These are phyloP conservation scores for Globisporangium irregulare DNA, from an alignment of 352 stramenopile species.

Conservation along the genomic window DNA sequence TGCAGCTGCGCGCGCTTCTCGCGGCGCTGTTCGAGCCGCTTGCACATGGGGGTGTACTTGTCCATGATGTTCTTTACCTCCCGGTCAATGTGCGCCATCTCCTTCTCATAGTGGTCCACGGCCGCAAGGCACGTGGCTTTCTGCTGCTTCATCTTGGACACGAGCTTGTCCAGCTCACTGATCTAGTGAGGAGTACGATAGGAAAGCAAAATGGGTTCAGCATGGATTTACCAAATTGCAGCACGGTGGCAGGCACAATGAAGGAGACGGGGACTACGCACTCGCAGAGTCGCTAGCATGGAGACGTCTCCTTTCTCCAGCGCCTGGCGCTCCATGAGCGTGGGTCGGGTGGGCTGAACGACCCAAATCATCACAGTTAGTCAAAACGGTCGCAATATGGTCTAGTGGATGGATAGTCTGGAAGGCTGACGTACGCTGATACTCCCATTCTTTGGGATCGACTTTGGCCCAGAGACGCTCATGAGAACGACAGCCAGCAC, in stretches of 20 bases:
- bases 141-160: conserved; percentile 63
- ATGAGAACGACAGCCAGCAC: conserved; percentile 18
- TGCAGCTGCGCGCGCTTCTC: conserved; percentile 45
- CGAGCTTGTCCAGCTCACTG: conserved; percentile 67
- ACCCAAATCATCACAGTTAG: background rate
- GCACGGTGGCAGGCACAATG: background rate
- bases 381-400: background rate
- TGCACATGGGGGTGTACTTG: conserved; percentile 57
- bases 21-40: conserved; percentile 51
- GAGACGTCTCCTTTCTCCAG: conserved; percentile 68
- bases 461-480: conserved; percentile 57
- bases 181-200: conserved; percentile 32
- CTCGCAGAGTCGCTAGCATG: conserved; percentile 68
- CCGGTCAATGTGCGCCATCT: conserved; percentile 61
- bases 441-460: conserved; percentile 33
- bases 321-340: conserved; percentile 69
- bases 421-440: conserved; percentile 17
- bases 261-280: conserved; percentile 13
- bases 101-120: conserved; percentile 46
- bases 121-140: conserved; percentile 52
- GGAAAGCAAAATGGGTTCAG: background rate
- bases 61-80: conserved; percentile 66
- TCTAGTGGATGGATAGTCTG: too few species aligned
- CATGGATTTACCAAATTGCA: background rate
- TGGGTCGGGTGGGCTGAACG: conserved; percentile 41